Conservation (phyloP, 2,329 filamentous ascomycete species). For the Venturia effusa region DNA sequence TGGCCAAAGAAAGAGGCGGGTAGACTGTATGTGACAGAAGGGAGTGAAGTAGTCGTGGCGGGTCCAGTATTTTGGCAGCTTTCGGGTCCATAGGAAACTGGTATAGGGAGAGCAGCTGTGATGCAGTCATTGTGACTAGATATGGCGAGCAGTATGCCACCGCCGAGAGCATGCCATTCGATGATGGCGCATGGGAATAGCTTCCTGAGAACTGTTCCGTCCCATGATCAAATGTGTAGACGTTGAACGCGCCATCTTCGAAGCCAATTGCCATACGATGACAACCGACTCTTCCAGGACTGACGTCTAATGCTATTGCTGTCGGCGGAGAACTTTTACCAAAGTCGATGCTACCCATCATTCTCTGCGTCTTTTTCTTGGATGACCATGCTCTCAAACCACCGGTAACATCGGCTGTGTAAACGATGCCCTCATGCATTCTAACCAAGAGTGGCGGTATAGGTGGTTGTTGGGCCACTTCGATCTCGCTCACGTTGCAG, state of each 20-base stretch:
- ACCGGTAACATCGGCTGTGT: constrained; percentile 59
- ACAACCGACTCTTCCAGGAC: constrained; percentile 20
- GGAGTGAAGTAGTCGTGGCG: constrained; percentile 59
- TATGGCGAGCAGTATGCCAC: constrained; percentile 67
- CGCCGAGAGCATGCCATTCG: constrained; percentile 55
- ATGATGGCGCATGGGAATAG: constrained; percentile 52
- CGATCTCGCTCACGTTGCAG: constrained; percentile 69
- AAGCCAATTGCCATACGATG: constrained; percentile 25
- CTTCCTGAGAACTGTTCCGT: constrained; percentile 34
- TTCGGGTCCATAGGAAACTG: constrained; percentile 38
- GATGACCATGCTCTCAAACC: constrained; percentile 74
- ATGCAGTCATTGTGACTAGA: constrained; percentile 64
- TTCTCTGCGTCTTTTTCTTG: constrained; percentile 40
- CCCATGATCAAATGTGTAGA: constrained; percentile 51
- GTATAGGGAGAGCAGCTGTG: constrained; percentile 67
- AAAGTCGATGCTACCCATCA: constrained; percentile 41
- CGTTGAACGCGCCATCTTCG: constrained; percentile 46
- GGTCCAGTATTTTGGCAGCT: constrained; percentile 17
- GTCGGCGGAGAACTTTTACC: constrained; percentile 36
- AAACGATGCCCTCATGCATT: constrained; percentile 63
- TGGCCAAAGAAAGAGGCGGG: constrained; percentile 69
- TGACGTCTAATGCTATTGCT: constrained; percentile 52
- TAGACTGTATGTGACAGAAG: constrained; percentile 71
- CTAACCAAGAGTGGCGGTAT: constrained; percentile 60
- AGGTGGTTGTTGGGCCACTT: constrained; percentile 42